Evolutionary conservation across 768 basidiomycete species (phyloP).

Genomic region (Pluteus cervinus): DNA sequence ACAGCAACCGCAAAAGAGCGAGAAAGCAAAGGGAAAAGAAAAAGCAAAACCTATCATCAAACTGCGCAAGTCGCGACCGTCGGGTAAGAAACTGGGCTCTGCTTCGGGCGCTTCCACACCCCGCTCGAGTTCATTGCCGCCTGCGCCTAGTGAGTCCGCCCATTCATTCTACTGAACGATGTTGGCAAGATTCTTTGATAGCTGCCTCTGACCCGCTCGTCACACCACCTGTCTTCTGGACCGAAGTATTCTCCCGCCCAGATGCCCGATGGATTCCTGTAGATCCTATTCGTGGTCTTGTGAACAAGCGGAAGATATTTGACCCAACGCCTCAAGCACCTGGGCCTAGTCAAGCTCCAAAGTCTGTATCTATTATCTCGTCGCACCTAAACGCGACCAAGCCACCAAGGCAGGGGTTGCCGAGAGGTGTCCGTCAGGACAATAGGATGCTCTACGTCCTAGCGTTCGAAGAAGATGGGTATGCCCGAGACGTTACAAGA

Average conservation of each 20-base stretch:
- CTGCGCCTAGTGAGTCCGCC: constrained; percentile 5
- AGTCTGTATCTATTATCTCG: too few species aligned
- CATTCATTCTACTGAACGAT: neutral
- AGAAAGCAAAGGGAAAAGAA: constrained; percentile 53
- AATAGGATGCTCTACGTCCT: constrained; percentile 93
- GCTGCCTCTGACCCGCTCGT: constrained; percentile 45
- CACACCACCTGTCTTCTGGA: constrained; percentile 91
- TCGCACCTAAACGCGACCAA: constrained; percentile 5
- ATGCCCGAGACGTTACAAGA: constrained; percentile 84
- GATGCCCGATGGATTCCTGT: constrained; percentile 91
- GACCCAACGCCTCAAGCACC: constrained; percentile 51
- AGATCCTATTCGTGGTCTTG: constrained; percentile 76
- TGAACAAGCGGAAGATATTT: constrained; percentile 77
- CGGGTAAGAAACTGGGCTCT: constrained; percentile 37
- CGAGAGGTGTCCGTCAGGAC: constrained; percentile 26
- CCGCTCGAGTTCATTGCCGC: constrained; percentile 1
- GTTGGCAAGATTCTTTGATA: constrained; percentile 10
- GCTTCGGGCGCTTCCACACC: constrained; percentile 4
- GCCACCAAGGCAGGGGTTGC: neutral
- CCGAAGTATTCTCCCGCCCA: constrained; percentile 91
- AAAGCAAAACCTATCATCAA: constrained; percentile 50
- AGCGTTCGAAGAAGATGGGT: constrained; percentile 92
- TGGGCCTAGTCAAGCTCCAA: neutral
- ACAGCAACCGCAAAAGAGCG: constrained; percentile 36
- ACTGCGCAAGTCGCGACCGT: constrained; percentile 50